Percentiles rank a stretch among this genome's conserved stretches.
Evolutionary conservation across 495 filamentous ascomycete species (phyloP).

Genomic region (Podospora sp.): DNA sequence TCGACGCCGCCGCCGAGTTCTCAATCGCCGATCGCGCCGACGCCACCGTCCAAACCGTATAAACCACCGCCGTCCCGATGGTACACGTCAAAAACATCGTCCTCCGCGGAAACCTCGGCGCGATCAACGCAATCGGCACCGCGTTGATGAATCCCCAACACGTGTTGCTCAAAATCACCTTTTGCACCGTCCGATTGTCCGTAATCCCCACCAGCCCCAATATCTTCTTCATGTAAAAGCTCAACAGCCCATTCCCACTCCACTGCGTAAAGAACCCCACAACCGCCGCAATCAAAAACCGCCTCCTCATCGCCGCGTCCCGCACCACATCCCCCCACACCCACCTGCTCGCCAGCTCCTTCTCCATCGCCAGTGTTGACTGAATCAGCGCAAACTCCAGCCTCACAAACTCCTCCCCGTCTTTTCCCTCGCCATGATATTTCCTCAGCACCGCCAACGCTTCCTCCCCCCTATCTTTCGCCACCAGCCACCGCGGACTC

Average conservation of each 20-base stretch:
- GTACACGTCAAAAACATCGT: conserved; percentile 58
- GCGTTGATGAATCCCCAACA: not conserved
- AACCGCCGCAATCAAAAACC: conserved; percentile 52
- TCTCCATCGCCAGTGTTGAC: conserved; percentile 54
- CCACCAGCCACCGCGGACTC: conserved; percentile 54
- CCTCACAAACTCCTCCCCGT: conserved; percentile 52
- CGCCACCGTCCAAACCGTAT: conserved; percentile 58
- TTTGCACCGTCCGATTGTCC: not conserved
- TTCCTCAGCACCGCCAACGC: conserved; percentile 56
- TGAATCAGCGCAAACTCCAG: conserved; percentile 60
- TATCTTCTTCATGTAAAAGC: conserved; percentile 48
- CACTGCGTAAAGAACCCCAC: conserved; percentile 60
- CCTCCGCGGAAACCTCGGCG: conserved; percentile 52
- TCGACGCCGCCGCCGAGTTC: conserved; percentile 45
- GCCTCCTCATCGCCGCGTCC: conserved; percentile 52
- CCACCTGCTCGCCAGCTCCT: conserved; percentile 41
- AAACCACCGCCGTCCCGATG: conserved; percentile 51
- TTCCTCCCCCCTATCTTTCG: conserved; percentile 51
- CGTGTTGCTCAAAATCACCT: conserved; percentile 1
- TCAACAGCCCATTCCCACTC: conserved; percentile 60
- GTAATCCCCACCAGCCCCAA: conserved; percentile 19
- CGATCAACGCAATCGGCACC: conserved; percentile 55
- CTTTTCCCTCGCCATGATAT: conserved; percentile 60
- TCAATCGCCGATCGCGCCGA: conserved; percentile 52
- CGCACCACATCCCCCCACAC: conserved; percentile 57